Evolutionary conservation across 768 basidiomycete species (phyloP).

Genomic region (Collybiopsis confluens): DNA sequence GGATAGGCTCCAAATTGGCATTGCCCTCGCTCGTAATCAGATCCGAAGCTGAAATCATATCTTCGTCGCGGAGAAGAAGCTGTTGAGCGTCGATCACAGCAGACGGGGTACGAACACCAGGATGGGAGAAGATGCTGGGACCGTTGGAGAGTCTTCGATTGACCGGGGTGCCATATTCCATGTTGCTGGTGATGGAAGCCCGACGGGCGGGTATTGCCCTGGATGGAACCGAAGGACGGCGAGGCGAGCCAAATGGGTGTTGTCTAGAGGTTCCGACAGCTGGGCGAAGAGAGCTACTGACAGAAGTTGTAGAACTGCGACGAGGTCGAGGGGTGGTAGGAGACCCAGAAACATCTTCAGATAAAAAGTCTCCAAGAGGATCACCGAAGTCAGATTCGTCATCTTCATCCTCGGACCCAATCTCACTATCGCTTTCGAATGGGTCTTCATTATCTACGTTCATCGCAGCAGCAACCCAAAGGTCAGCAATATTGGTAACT

Average conservation of each 20-base stretch:
- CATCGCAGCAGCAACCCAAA: conserved; percentile 97
- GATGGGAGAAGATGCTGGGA: conserved; percentile 79
- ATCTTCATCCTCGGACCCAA: conserved; percentile 30
- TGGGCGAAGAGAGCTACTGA: not conserved
- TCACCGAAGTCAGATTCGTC: conserved; percentile 21
- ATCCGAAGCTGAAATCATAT: conserved; percentile 18
- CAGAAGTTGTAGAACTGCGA: conserved; percentile 12
- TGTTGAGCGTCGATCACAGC: conserved; percentile 74
- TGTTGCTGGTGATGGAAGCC: conserved; percentile 28
- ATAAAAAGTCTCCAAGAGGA: conserved; percentile 25
- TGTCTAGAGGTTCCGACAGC: conserved; percentile 17
- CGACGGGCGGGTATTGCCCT: conserved; percentile 13
- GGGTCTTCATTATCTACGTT: conserved; percentile 90
- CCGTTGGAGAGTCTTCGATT: conserved; percentile 54
- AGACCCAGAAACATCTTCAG: conserved; percentile 11
- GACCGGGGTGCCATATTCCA: conserved; percentile 28
- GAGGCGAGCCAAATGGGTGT: conserved; percentile 25
- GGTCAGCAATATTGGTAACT: conserved; percentile 89
- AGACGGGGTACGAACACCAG: conserved; percentile 75
- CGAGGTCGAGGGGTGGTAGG: conserved; percentile 18
- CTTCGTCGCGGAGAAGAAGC: conserved; percentile 42
- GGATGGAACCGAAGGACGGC: conserved; percentile 20
- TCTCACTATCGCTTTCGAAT: conserved; percentile 56
- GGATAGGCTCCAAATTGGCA: conserved; percentile 42
- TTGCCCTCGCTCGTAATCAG: conserved; percentile 25